Evolutionary conservation across 139 green algal genomes (phyloP), one percentile per base, ranked within the genome.

Genomic region (Zygnema circumcarinatum): DNA sequence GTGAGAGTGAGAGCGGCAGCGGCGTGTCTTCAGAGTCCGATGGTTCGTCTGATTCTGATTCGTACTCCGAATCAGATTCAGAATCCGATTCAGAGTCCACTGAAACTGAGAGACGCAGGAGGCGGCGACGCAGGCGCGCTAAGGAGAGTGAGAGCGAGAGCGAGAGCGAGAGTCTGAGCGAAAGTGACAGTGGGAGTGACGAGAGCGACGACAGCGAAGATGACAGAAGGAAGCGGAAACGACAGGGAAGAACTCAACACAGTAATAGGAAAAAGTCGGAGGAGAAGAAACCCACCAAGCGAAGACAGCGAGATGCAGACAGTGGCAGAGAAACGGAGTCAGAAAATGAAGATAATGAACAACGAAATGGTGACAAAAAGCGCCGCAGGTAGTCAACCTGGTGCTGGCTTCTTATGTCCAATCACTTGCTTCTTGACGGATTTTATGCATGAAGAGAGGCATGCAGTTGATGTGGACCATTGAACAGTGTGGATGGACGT

Each of bases 91-190:
- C 47, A 62, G 47, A 62, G 16, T 62, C 47, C 7, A 25, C 47
- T 7, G 47, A 62, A 25, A 25, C 47, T 7, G 79, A 36, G n/a
- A 47, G 81, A 87, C 22, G 83, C 33, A 33, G n/a, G 33, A 33
- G 36, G 38, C 31, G 83, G 84, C 76, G 54, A 38, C 47, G 47
- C 7, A 7, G 16, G 7, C 47, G 47, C 47, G 7, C 7, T 78
- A 89, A n/a, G 29, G 76, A 67, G 22, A 86, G 84, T 80, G 53
- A 89, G 47, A 62, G 16, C 7, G 47, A 62, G 47, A 62, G 47
- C 16, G 47, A 62, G 16, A 62, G 47, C 47, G 47, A 62, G 7
- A 16, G 16, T 16, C 7, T 7, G 7, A 16, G 16, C 16, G 47
- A 62, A 7, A 62, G 47, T 62, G 69, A 78, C 69, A 78, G 69